Evolutionary conservation across 2,329 filamentous ascomycete species (phyloP).

Genomic region (Colletotrichum sublineola): DNA sequence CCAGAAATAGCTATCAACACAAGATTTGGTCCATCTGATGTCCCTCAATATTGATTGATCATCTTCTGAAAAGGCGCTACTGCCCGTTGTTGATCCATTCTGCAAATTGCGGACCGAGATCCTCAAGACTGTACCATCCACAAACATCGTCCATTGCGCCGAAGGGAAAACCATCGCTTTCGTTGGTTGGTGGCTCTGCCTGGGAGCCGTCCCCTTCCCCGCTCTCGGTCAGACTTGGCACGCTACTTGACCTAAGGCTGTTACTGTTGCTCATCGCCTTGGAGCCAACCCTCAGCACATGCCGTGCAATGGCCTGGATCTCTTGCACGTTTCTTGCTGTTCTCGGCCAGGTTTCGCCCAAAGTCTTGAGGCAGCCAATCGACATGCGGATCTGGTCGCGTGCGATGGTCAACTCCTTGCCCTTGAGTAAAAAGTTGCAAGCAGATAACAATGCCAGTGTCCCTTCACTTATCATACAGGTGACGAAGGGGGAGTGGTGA

Average conservation of each 20-base stretch:
- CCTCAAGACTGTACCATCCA: constrained; percentile 22
- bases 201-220: neutral
- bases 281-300: constrained; percentile 45
- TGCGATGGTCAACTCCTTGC: constrained; percentile 51
- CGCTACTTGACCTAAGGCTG: neutral
- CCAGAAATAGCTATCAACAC: neutral
- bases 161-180: neutral
- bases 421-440: constrained; percentile 52
- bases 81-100: constrained; percentile 18
- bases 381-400: constrained; percentile 57
- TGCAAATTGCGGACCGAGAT: constrained; percentile 1
- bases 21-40: neutral
- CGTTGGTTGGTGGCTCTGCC: neutral
- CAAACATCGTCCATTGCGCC: constrained; percentile 32
- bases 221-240: neutral
- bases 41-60: neutral
- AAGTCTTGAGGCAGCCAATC: constrained; percentile 55
- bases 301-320: constrained; percentile 55
- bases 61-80: neutral
- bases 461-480: constrained; percentile 57
- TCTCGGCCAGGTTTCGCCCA: constrained; percentile 55
- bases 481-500: constrained; percentile 55
- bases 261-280: neutral
- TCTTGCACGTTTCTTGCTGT: constrained; percentile 54
- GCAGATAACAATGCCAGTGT: constrained; percentile 54